These are phyloP conservation scores for Thamnidium elegans DNA, from an alignment of 192 early-diverging fungal species.

Conservation along the genomic window DNA sequence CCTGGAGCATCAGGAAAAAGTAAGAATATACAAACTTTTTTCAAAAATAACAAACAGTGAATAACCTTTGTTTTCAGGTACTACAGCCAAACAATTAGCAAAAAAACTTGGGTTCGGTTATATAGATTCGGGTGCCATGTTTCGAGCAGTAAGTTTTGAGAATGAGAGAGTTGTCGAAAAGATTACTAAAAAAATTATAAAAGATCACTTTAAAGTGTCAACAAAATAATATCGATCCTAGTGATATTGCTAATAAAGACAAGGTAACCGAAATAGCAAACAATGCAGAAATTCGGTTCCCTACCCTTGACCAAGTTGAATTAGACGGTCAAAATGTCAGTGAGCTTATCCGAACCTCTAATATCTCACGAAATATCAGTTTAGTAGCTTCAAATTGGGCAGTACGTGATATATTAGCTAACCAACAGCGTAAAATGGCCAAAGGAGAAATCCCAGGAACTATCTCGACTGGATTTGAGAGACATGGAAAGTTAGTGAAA, in stretches of 20 bases:
- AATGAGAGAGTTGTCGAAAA: neutral
- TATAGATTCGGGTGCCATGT: conserved; percentile 76
- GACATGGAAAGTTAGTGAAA: conserved; percentile 2
- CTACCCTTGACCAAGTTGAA: conserved; percentile 9
- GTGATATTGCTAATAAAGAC: conserved; percentile 30
- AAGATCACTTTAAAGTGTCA: conserved; percentile 45
- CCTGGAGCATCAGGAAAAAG: conserved; percentile 82
- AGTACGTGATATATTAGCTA: conserved; percentile 52
- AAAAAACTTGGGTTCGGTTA: conserved; percentile 65
- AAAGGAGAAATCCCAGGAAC: conserved; percentile 13
- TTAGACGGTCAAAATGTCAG: conserved; percentile 67
- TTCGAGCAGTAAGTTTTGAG: conserved; percentile 40
- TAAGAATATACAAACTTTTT: conserved; percentile 26
- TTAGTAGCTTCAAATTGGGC: conserved; percentile 56
- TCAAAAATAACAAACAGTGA: neutral
- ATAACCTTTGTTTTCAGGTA: conserved; percentile 34
- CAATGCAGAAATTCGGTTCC: conserved; percentile 19
- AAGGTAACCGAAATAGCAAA: conserved; percentile 37
- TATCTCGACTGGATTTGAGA: conserved; percentile 5
- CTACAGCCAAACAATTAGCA: conserved; percentile 70
- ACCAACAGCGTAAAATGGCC: conserved; percentile 56
- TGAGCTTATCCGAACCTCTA: conserved; percentile 52
- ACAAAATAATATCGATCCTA: conserved; percentile 37
- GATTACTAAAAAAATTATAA: neutral
- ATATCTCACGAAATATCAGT: conserved; percentile 56